Conservation (phyloP, 495 filamentous ascomycete species). For the Beverwykella pulmonaria region DNA sequence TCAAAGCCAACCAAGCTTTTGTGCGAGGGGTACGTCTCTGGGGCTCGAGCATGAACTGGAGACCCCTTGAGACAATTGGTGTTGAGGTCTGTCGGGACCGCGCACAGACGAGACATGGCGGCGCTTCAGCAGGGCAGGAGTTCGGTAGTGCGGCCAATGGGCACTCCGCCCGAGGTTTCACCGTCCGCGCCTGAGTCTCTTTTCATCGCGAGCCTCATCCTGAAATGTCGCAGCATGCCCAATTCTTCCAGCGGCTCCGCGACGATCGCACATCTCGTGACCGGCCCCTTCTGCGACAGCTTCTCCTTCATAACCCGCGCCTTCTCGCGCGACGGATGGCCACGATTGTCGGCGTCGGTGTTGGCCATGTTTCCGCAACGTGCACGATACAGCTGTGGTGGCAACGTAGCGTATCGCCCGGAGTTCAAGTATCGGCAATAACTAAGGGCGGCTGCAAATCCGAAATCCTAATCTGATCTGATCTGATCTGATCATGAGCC, state of each 20-base stretch:
- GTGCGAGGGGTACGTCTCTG: not conserved
- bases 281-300: not conserved
- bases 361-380: too few species aligned
- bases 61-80: conserved; percentile 35
- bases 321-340: not conserved
- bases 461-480: too few species aligned
- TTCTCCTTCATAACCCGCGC: not conserved
- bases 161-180: not conserved
- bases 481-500: not conserved
- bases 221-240: conserved; percentile 5
- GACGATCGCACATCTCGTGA: not conserved
- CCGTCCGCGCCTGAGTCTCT: not conserved
- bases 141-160: conserved; percentile 12
- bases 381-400: not conserved
- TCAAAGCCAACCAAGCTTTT: conserved; percentile 19
- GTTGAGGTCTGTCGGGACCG: conserved; percentile 19
- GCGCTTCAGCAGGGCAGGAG: conserved; percentile 24
- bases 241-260: not conserved
- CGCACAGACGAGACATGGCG: conserved; percentile 15
- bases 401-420: not conserved
- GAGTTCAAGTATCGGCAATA: not conserved
- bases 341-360: not conserved
- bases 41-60: conserved; percentile 6
- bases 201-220: not conserved
- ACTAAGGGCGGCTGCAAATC: too few species aligned